These are phyloP conservation scores for Backusella tuberculispora DNA, from an alignment of 192 early-diverging fungal species.

Conservation along the genomic window DNA sequence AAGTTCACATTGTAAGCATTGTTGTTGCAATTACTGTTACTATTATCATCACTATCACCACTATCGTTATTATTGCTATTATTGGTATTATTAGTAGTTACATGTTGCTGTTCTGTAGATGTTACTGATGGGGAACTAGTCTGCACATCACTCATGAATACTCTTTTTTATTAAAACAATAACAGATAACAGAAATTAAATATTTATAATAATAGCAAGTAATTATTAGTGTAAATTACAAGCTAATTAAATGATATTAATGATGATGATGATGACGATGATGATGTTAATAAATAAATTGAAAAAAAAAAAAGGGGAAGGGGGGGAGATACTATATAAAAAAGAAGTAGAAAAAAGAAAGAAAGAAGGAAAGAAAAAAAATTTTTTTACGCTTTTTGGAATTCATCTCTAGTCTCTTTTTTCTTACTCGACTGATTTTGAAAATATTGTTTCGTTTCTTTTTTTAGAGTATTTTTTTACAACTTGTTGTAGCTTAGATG, in stretches of 20 bases:
- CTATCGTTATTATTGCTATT: neutral
- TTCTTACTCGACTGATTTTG: neutral
- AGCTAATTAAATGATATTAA: neutral
- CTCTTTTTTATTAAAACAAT: neutral
- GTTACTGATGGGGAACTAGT: neutral
- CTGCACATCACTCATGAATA: neutral
- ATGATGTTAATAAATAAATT: neutral
- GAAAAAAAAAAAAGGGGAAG: neutral
- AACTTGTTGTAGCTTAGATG: conserved; percentile 34
- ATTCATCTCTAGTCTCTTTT: neutral
- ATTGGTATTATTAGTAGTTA: neutral
- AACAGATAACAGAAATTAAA: neutral
- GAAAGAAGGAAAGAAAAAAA: conserved; percentile 1
- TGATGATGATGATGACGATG: neutral
- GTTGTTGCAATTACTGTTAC: neutral
- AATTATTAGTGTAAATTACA: no score
- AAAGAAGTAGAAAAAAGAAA: neutral
- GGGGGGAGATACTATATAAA: neutral
- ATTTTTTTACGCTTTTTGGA: neutral
- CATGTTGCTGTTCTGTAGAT: neutral
- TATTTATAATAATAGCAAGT: neutral
- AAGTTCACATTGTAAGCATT: neutral
- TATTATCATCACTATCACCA: neutral
- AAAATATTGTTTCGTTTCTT: neutral
- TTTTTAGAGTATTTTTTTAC: conserved; percentile 3